Conservation (phyloP, 179 eudicot genomes). For the Silene coronaria region DNA sequence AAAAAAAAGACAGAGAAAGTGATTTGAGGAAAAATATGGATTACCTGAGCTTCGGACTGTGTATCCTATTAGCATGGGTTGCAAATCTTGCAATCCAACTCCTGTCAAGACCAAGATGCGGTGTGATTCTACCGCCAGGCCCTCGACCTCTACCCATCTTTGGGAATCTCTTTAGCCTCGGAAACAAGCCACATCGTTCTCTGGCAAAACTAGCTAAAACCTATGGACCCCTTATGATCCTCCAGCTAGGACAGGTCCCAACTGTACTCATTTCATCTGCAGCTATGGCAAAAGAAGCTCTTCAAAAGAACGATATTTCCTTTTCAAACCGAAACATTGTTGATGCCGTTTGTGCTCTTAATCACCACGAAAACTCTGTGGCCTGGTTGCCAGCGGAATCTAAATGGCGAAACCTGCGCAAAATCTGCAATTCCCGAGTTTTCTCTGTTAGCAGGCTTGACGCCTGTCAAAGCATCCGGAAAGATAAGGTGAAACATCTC, state of each 20-base stretch:
- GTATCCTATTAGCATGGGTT: slow-evolving; percentile 20
- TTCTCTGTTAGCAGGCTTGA: slow-evolving; percentile 29
- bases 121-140: slow-evolving; percentile 24
- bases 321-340: slow-evolving; percentile 24
- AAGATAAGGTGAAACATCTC: slow-evolving; percentile 28
- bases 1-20: neutral
- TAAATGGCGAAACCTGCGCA: slow-evolving; percentile 35
- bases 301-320: slow-evolving; percentile 29
- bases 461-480: slow-evolving; percentile 22
- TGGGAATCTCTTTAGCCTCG: slow-evolving; percentile 29
- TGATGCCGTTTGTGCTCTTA: slow-evolving; percentile 24
- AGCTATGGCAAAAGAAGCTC: slow-evolving; percentile 26
- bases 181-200: slow-evolving; percentile 25
- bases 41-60: slow-evolving; percentile 14
- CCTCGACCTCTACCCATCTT: slow-evolving; percentile 25
- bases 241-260: slow-evolving; percentile 19
- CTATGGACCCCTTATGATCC: slow-evolving; percentile 25
- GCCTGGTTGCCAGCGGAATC: slow-evolving; percentile 23
- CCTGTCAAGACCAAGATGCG: slow-evolving; percentile 1
- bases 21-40: slow-evolving; percentile 11
- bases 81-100: slow-evolving; percentile 21
- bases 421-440: slow-evolving; percentile 29
- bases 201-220: slow-evolving; percentile 22
- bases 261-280: slow-evolving; percentile 27
- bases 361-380: slow-evolving; percentile 29